Percentiles rank a stretch among this genome's conserved stretches.
phyloP scores from a whole-genome alignment of 805 yeast genomes.

The Candida peoriensis region DNA sequence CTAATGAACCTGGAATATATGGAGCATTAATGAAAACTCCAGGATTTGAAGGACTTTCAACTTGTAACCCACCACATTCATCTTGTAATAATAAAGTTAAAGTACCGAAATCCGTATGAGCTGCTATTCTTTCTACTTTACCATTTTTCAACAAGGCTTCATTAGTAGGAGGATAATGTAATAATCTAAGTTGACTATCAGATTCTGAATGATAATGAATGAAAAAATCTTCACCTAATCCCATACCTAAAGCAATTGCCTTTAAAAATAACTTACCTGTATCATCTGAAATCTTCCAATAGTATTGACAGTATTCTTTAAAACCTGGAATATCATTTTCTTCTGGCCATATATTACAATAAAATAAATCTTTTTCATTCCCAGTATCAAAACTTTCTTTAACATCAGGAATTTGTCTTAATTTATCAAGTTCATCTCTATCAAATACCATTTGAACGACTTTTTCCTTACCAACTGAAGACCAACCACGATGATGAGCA shows the following conservation, averaged over 20 bases:
- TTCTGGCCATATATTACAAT: constrained; percentile 25
- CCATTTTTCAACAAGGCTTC: constrained; percentile 13
- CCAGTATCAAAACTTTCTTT: constrained; percentile 26
- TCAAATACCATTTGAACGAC: constrained; percentile 25
- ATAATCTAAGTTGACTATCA: constrained; percentile 20
- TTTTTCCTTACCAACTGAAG: constrained; percentile 23
- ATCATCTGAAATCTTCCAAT: constrained; percentile 13
- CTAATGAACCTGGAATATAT: constrained; percentile 14
- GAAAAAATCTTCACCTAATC: constrained; percentile 18
- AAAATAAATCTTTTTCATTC: constrained; percentile 13
- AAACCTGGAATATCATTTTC: constrained; percentile 21
- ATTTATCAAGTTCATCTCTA: constrained; percentile 11
- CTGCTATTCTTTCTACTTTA: constrained; percentile 24
- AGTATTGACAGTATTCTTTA: constrained; percentile 17
- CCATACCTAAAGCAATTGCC: constrained; percentile 23
- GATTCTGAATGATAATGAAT: constrained; percentile 18
- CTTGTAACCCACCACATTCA: constrained; percentile 23
- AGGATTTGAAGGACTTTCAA: constrained; percentile 15
- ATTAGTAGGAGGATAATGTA: constrained; percentile 23
- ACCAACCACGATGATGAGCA: constrained; percentile 26
- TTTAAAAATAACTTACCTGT: constrained; percentile 14
- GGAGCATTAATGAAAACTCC: constrained; percentile 20
- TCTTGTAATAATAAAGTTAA: constrained; percentile 24
- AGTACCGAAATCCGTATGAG: constrained; percentile 25
- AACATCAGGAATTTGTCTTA: constrained; percentile 23